phyloP scores from a whole-genome alignment of 345 rosid species.

The Eutrema heterophyllum region DNA sequence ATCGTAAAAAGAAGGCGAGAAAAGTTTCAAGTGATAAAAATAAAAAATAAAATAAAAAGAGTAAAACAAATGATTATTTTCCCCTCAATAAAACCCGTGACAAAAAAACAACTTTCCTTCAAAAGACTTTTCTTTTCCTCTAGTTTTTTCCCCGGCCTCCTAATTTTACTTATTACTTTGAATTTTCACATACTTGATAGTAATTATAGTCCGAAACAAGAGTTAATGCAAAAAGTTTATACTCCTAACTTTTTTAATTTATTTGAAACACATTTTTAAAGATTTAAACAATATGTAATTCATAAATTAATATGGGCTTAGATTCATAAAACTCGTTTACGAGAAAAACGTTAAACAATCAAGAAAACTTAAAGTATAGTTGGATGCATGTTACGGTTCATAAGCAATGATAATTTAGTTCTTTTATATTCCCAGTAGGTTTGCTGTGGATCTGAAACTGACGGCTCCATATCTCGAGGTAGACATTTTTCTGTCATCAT shows the following conservation, averaged over 20 bases:
- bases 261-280: too few relatives aligned
- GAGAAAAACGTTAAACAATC: not conserved
- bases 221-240: not conserved
- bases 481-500: not conserved
- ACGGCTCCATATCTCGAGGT: slow-evolving; percentile 15
- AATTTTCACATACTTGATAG: not conserved
- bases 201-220: not conserved
- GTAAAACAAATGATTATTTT: not conserved
- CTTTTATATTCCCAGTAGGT: not conserved
- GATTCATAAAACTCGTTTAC: not conserved
- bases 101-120: not conserved
- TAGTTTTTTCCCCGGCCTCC: not conserved
- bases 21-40: too few relatives aligned
- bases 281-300: too few relatives aligned
- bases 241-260: not conserved
- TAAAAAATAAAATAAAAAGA: too few relatives aligned
- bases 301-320: too few relatives aligned
- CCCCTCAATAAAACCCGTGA: not conserved
- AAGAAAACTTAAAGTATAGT: not conserved
- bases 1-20: not conserved
- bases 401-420: not conserved
- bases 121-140: not conserved
- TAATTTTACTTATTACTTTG: not conserved
- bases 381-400: slow-evolving; percentile 7
- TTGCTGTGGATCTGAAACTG: not conserved